Evolutionary conservation across 441 rosid genomes (phyloP), one percentile per base, ranked within the genome.

Genomic region (Corymbia citriodora): DNA sequence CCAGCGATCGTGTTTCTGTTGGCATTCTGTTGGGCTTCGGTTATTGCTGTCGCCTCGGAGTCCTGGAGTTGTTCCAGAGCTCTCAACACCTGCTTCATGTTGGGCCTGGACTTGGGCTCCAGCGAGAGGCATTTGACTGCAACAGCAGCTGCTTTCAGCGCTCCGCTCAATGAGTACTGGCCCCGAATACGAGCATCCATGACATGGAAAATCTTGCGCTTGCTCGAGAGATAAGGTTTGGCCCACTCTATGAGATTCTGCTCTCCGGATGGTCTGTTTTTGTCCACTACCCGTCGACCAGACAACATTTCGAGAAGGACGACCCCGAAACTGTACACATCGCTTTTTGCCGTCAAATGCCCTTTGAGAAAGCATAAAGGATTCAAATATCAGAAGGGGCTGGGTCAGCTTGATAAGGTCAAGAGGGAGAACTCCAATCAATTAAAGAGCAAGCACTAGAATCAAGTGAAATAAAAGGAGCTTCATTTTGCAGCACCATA

Each of bases 301-400:
- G 89, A 90, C 59, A 90, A 88, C 91, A 90, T 90, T 49, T 90
- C 91, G 8, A 90, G 91, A 33, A 90, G 85, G 86, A 90, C 90
- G 1, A 90, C 91, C 48, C 91, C 91, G 5, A 61, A 88, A 65
- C 91, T 90, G 88, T 90, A 90, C 55, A 90, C 91, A 9, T 90
- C 91, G 14, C 91, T 90, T 63, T 63, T 88, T 31, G 81, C 45
- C 0, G 91, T 90, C 81, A 90, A 25, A 85, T 88, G 91, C 54
- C 91, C 91, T 90, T 88, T 48, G 19, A 31, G 19, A 33, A 87
- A 57, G 50, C 53, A 87, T 23, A 57, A 33, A 21, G n/a, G n/a
- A 79, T 79, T 63, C 85, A 79, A 45, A 79, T 27, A 79, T 40
- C 50, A 79, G n/a, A 79, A 79, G 52, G 85, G 52, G 52, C 18